Evolutionary conservation across 441 rosid species (phyloP).

Genomic region (Arabidopsis lyrata): DNA sequence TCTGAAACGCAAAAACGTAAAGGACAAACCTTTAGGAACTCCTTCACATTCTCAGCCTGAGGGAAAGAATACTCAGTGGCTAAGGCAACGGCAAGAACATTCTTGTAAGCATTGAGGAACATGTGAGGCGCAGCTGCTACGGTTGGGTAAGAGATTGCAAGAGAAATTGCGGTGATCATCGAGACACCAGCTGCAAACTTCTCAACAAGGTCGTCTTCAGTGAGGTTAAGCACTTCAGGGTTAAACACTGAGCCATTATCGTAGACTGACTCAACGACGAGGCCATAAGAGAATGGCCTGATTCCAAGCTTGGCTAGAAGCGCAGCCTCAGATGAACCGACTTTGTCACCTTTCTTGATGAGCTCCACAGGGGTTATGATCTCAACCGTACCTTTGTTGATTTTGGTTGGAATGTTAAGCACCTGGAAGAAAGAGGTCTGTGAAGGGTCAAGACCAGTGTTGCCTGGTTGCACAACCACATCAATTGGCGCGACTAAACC

Average conservation of each 20-base stretch:
- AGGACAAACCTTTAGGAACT: conserved; percentile 67
- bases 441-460: conserved; percentile 95
- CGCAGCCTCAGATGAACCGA: conserved; percentile 90
- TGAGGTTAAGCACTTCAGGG: conserved; percentile 73
- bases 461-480: conserved; percentile 96
- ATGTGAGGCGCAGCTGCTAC: conserved; percentile 89
- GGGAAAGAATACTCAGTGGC: conserved; percentile 80
- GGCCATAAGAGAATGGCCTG: conserved; percentile 91
- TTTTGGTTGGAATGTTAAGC: conserved; percentile 95
- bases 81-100: conserved; percentile 70
- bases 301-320: conserved; percentile 83
- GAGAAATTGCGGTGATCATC: conserved; percentile 69
- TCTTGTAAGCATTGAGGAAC: conserved; percentile 89
- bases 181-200: conserved; percentile 87
- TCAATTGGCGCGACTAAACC: conserved; percentile 95
- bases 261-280: conserved; percentile 69
- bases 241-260: conserved; percentile 79
- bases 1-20: background rate
- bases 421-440: conserved; percentile 98
- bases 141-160: conserved; percentile 84
- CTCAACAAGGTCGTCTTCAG: conserved; percentile 75
- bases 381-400: conserved; percentile 96
- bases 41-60: conserved; percentile 84
- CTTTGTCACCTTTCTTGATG: conserved; percentile 89
- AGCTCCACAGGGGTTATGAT: conserved; percentile 54